phyloP scores from a whole-genome alignment of 768 basidiomycete species.

The Leucocoprinus birnbaumii region DNA sequence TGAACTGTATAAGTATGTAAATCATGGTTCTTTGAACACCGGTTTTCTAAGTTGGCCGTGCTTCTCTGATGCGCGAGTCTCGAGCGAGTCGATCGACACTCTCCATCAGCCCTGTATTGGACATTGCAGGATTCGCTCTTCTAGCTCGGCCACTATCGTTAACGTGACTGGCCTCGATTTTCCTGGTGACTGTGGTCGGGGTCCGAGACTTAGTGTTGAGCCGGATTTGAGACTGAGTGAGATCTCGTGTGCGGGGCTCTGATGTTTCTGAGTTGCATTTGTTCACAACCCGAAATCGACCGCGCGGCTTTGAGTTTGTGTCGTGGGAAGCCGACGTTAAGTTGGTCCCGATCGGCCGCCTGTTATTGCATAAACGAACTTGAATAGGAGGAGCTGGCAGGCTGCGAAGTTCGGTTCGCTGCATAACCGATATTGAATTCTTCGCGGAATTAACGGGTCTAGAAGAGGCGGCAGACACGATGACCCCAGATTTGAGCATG shows the following conservation, averaged over 20 bases:
- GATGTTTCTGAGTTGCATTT: background rate
- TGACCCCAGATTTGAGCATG: background rate
- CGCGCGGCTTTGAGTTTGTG: background rate
- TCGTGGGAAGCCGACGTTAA: background rate
- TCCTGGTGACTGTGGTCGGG: background rate
- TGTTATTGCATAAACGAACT: background rate
- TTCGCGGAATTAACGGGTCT: background rate
- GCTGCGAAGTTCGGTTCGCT: background rate
- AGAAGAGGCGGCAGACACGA: background rate
- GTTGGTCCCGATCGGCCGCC: background rate
- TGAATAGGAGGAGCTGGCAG: background rate
- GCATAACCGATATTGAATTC: background rate
- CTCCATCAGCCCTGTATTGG: constrained; percentile 5
- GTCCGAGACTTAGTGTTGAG: background rate
- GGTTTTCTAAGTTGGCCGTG: constrained; percentile 1
- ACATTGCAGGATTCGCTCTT: background rate
- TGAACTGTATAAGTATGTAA: background rate
- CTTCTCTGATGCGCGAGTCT: background rate
- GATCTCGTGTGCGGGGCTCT: background rate
- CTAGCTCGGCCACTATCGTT: background rate
- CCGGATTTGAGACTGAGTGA: background rate
- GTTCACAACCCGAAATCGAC: background rate
- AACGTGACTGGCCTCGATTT: background rate
- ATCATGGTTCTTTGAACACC: background rate
- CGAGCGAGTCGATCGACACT: background rate